A percentile compares a stretch with the other conserved stretches of the same genome.
Evolutionary conservation across 2,329 filamentous ascomycete genomes (phyloP).

Genomic region (Phaeosphaeria sp.): DNA sequence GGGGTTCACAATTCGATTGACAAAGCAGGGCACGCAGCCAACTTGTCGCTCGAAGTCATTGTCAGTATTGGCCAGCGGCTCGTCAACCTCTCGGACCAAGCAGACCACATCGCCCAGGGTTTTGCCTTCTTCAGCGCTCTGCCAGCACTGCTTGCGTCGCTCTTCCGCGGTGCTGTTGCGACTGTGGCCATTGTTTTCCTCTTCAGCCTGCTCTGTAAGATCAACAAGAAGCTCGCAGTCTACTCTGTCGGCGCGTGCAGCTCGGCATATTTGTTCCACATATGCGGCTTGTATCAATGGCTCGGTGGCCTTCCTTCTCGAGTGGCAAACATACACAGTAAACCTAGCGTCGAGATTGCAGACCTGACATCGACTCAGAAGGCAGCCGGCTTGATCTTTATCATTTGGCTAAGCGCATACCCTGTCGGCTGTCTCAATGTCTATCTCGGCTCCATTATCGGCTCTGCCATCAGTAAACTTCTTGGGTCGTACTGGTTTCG

Average conservation of each 20-base stretch:
- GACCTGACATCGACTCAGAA: conserved; percentile 23
- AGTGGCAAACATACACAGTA: background rate
- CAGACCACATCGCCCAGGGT: conserved; percentile 26
- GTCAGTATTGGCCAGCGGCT: conserved; percentile 25
- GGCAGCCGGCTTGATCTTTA: conserved; percentile 11
- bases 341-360: background rate
- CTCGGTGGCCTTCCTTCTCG: conserved; percentile 6
- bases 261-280: conserved; percentile 22
- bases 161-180: conserved; percentile 14
- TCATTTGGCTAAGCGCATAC: conserved; percentile 27
- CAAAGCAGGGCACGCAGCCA: conserved; percentile 16
- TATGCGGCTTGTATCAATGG: conserved; percentile 20
- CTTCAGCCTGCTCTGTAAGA: conserved; percentile 19
- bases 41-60: conserved; percentile 19
- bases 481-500: conserved; percentile 18
- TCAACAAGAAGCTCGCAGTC: conserved; percentile 21
- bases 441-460: conserved; percentile 13
- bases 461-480: conserved; percentile 2
- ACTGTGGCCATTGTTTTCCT: conserved; percentile 14
- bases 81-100: conserved; percentile 23
- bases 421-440: conserved; percentile 22
- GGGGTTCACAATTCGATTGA: conserved; percentile 15
- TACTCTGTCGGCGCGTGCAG: conserved; percentile 24
- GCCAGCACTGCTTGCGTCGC: conserved; percentile 11
- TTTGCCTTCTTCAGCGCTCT: conserved; percentile 31